Percentiles rank a stretch among this genome's conserved stretches.
phyloP scores from a whole-genome alignment of 140 eudicot genomes.

The Stevia rebaudiana region DNA sequence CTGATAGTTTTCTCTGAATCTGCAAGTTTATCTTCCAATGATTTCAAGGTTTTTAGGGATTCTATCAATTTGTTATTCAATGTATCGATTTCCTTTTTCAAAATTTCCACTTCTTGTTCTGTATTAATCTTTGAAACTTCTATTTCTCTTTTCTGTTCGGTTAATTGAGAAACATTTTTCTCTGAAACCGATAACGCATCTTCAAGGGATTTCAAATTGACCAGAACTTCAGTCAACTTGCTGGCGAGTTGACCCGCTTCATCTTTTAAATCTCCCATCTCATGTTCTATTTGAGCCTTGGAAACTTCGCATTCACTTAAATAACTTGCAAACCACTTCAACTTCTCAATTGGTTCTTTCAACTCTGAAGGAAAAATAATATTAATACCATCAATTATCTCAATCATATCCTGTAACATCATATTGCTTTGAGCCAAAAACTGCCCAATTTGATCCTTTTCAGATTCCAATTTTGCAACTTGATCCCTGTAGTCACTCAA shows the following conservation, averaged over 20 bases:
- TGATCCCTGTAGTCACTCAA: constrained; percentile 45
- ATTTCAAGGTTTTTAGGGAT: constrained; percentile 29
- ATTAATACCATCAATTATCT: constrained; percentile 44
- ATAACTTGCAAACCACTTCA: constrained; percentile 56
- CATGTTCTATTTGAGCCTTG: constrained; percentile 45
- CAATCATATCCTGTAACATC: constrained; percentile 47
- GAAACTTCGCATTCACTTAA: constrained; percentile 49
- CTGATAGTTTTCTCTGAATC: constrained; percentile 42
- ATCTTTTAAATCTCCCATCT: constrained; percentile 45
- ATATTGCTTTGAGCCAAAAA: constrained; percentile 57
- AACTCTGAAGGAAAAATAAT: constrained; percentile 44
- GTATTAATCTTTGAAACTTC: constrained; percentile 38
- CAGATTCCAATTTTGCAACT: constrained; percentile 50
- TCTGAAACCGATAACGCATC: constrained; percentile 56
- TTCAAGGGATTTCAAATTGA: constrained; percentile 43
- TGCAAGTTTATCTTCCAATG: constrained; percentile 52
- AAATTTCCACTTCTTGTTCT: constrained; percentile 51
- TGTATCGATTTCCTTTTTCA: constrained; percentile 42
- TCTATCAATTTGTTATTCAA: constrained; percentile 45
- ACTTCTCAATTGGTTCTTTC: constrained; percentile 69
- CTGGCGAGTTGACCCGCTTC: constrained; percentile 41
- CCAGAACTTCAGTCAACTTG: constrained; percentile 45
- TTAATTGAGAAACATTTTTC: constrained; percentile 36
- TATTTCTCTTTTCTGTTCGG: constrained; percentile 54
- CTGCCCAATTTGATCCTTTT: constrained; percentile 60